Evolutionary conservation across 495 filamentous ascomycete genomes (phyloP).

Genomic region (Chaetomium tenue): DNA sequence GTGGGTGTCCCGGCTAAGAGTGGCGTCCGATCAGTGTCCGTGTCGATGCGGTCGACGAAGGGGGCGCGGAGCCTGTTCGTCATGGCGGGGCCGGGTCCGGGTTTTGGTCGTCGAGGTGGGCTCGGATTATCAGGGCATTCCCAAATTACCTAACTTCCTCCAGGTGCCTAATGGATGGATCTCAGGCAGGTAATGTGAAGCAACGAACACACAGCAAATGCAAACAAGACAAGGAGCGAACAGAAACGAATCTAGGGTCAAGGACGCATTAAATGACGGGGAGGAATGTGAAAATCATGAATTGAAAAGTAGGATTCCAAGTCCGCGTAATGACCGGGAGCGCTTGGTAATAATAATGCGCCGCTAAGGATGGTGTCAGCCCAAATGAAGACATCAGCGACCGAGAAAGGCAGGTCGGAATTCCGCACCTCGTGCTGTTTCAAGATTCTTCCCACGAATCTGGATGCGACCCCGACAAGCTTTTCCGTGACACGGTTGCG

Average conservation of each 20-base stretch:
- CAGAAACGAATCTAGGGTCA: not conserved
- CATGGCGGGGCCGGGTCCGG: conserved; percentile 9
- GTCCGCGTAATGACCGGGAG: not conserved
- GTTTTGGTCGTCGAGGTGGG: not conserved
- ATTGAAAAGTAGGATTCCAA: not conserved
- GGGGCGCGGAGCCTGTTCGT: not conserved
- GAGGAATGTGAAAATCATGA: not conserved
- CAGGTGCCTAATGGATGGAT: no score
- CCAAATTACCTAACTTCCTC: no score
- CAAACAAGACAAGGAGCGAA: not conserved
- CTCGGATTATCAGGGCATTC: not conserved
- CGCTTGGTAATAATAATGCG: not conserved
- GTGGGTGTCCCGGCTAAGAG: conserved; percentile 20
- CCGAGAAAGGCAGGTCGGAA: conserved; percentile 12
- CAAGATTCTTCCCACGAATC: not conserved
- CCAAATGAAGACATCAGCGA: not conserved
- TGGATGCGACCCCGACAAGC: not conserved
- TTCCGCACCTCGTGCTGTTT: conserved; percentile 6
- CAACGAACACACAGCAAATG: no score
- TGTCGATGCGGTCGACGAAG: conserved; percentile 9
- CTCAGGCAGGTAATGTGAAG: no score
- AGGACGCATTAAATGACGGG: not conserved
- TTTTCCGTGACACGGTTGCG: conserved; percentile 1
- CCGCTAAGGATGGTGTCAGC: not conserved
- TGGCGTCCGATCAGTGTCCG: conserved; percentile 22